phyloP scores from a whole-genome alignment of 352 stramenopile species.

The Phytophthora parvispora region DNA sequence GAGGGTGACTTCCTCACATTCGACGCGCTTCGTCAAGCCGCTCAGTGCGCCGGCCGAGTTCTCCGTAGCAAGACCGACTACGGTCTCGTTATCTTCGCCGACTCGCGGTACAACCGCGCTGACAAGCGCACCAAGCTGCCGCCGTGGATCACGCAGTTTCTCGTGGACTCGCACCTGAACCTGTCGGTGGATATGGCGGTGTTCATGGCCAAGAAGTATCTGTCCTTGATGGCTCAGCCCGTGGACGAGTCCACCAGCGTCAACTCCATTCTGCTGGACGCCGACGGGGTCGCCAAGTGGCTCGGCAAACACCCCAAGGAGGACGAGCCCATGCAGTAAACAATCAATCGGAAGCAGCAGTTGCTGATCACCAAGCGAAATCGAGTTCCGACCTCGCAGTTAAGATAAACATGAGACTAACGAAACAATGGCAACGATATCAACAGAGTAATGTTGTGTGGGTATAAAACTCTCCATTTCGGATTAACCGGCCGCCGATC shows the following conservation, averaged over 20 bases:
- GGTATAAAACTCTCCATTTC: conserved; percentile 47
- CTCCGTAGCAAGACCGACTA: conserved; percentile 99
- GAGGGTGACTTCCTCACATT: conserved; percentile 99
- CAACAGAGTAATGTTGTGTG: not conserved
- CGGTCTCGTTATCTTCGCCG: conserved; percentile 98
- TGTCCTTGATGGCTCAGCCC: conserved; percentile 97
- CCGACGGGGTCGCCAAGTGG: conserved; percentile 89
- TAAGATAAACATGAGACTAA: not conserved
- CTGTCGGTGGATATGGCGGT: conserved; percentile 98
- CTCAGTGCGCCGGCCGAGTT: conserved; percentile 98
- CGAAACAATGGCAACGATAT: too few species aligned
- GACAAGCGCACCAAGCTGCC: conserved; percentile 99
- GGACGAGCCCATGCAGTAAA: conserved; percentile 34
- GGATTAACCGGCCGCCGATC: conserved; percentile 27
- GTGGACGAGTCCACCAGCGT: conserved; percentile 93
- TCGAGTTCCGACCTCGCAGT: not conserved
- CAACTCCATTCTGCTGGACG: conserved; percentile 95
- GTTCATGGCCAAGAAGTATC: conserved; percentile 96
- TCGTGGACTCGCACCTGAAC: conserved; percentile 97
- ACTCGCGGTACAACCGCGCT: conserved; percentile 98
- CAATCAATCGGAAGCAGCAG: not conserved
- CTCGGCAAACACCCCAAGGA: conserved; percentile 58
- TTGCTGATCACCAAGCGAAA: not conserved
- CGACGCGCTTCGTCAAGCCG: conserved; percentile 98
- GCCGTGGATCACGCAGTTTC: conserved; percentile 99